Evolutionary conservation across 148 eudicot genomes (phyloP).

Genomic region (Arbutus unedo): DNA sequence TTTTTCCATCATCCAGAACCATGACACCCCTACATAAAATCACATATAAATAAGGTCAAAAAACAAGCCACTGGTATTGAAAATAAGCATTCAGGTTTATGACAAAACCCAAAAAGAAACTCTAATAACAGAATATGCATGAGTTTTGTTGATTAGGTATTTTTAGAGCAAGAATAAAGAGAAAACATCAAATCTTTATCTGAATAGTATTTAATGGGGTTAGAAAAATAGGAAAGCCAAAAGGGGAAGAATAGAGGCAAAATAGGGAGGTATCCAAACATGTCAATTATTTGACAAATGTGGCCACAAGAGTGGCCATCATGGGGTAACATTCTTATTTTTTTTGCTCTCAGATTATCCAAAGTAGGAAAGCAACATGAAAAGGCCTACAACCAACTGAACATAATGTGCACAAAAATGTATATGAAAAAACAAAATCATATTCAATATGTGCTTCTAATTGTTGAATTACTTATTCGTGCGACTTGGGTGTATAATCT

Average conservation of each 20-base stretch:
- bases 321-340: neutral
- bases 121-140: neutral
- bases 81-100: neutral
- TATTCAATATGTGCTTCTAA: neutral
- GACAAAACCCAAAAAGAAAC: neutral
- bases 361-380: neutral
- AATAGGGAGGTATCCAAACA: neutral
- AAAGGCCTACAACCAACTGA: neutral
- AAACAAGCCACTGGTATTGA: neutral
- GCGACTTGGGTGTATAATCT: no score
- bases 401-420: neutral
- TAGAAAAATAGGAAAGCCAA: neutral
- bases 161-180: neutral
- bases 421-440: neutral
- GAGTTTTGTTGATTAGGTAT: neutral
- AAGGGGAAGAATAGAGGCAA: neutral
- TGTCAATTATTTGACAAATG: neutral
- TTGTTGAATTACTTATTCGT: neutral
- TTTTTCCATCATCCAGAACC: constrained; percentile 1
- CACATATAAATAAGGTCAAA: neutral
- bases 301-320: neutral
- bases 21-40: neutral
- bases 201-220: neutral
- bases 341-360: neutral
- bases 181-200: neutral